Conservation (phyloP, 352 stramenopile genomes). For the Blastocystis sp. region DNA sequence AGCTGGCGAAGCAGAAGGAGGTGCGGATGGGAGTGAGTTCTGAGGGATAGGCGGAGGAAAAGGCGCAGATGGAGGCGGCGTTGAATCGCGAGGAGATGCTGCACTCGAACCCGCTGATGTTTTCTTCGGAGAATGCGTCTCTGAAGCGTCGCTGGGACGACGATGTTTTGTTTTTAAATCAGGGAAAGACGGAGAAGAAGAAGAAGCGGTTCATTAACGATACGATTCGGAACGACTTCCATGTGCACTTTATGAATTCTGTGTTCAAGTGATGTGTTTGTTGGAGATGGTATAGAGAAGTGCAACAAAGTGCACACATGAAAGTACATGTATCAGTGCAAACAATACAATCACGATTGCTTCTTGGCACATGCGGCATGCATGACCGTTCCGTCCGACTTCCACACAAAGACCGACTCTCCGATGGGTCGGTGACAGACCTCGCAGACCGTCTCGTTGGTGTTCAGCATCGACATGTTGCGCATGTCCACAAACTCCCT, state of each 20-base stretch:
- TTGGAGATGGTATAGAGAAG: background rate
- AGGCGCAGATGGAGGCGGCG: conserved; percentile 69
- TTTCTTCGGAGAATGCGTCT: conserved; percentile 45
- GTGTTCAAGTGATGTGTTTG: conserved; percentile 62
- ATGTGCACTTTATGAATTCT: conserved; percentile 93
- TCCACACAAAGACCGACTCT: conserved; percentile 11
- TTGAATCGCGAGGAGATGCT: conserved; percentile 80
- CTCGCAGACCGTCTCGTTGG: background rate
- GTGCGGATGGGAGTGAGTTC: conserved; percentile 55
- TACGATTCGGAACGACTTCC: conserved; percentile 97
- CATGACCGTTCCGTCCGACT: background rate
- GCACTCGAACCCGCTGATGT: conserved; percentile 78
- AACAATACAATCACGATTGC: background rate
- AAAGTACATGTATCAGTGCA: background rate
- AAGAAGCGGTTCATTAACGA: conserved; percentile 98
- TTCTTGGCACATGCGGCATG: background rate
- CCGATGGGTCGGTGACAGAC: background rate
- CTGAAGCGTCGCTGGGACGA: conserved; percentile 85
- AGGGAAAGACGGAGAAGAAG: conserved; percentile 82
- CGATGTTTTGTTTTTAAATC: conserved; percentile 98
- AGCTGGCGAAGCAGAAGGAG: conserved; percentile 78
- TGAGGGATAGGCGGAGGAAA: conserved; percentile 66
- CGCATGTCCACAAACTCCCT: conserved; percentile 13
- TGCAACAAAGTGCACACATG: background rate
- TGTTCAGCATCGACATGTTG: background rate